Evolutionary conservation across 1,284 basidiomycete species (phyloP).

Genomic region (Moesziomyces parantarcticus): DNA sequence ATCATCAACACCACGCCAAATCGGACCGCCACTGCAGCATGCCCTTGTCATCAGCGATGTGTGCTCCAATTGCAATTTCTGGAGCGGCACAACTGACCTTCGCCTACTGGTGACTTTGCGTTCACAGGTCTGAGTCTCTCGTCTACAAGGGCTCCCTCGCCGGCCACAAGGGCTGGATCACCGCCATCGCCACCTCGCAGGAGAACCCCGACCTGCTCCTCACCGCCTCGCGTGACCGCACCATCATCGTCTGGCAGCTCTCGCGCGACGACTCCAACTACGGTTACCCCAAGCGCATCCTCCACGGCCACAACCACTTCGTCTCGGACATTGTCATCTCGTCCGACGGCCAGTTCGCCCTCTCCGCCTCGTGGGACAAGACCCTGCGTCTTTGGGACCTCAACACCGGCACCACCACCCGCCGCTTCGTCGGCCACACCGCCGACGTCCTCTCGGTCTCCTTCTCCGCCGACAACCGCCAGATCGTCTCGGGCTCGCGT

Average conservation of each 20-base stretch:
- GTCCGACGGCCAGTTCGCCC: conserved; percentile 98
- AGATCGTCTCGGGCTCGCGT: conserved; percentile 97
- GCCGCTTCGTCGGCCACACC: conserved; percentile 95
- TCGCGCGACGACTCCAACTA: conserved; percentile 83
- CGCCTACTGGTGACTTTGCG: not conserved
- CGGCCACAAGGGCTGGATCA: conserved; percentile 92
- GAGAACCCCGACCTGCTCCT: conserved; percentile 97
- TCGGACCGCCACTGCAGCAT: too few relatives aligned
- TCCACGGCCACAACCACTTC: conserved; percentile 99
- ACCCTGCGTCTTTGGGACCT: conserved; percentile 94
- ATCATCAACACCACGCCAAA: too few relatives aligned
- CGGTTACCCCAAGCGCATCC: conserved; percentile 80
- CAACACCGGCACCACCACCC: conserved; percentile 67
- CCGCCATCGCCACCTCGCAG: conserved; percentile 93
- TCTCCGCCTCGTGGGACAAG: conserved; percentile 99
- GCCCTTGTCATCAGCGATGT: too few relatives aligned
- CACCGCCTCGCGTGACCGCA: conserved; percentile 98
- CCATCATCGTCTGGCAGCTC: conserved; percentile 99
- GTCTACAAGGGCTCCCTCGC: conserved; percentile 74
- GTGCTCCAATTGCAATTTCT: not conserved
- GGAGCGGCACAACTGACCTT: conserved; percentile 13
- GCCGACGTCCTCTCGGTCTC: conserved; percentile 87
- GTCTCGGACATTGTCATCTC: conserved; percentile 91
- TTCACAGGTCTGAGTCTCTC: conserved; percentile 58
- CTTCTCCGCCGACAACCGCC: conserved; percentile 70